Conservation (phyloP, 2,329 filamentous ascomycete genomes). For the Cordyceps cateniannulata region DNA sequence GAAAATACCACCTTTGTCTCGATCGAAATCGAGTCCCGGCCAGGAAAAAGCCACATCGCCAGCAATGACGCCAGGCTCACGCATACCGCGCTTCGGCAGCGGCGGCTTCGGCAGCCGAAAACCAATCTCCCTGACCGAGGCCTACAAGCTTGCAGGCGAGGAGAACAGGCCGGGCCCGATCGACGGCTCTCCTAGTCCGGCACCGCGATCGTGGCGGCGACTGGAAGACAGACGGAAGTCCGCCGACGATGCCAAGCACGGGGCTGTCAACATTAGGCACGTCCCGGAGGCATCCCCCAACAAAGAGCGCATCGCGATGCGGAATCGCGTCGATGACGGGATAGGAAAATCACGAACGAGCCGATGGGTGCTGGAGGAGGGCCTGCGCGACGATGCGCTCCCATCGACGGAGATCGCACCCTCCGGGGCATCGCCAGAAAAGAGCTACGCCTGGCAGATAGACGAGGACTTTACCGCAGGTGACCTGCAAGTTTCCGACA, state of each 20-base stretch:
- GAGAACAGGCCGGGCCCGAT: constrained; percentile 22
- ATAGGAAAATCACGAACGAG: constrained; percentile 14
- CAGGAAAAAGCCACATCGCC: constrained; percentile 7
- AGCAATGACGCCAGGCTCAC: constrained; percentile 21
- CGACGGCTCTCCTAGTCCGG: constrained; percentile 46
- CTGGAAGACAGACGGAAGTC: constrained; percentile 16
- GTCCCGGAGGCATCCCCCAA: not conserved
- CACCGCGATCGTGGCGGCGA: constrained; percentile 37
- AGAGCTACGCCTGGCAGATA: constrained; percentile 49
- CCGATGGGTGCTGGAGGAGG: constrained; percentile 15
- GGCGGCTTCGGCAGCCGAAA: constrained; percentile 15
- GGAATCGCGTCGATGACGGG: constrained; percentile 9
- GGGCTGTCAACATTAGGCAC: constrained; percentile 19
- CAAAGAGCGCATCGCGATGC: constrained; percentile 10
- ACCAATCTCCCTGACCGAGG: constrained; percentile 36
- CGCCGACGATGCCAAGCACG: constrained; percentile 24
- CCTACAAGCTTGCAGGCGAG: constrained; percentile 29
- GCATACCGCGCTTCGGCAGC: constrained; percentile 25
- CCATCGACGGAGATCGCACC: constrained; percentile 25
- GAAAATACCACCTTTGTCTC: not conserved
- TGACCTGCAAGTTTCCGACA: constrained; percentile 49
- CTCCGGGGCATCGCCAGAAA: constrained; percentile 36
- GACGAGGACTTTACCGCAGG: constrained; percentile 53
- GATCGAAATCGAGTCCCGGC: constrained; percentile 6
- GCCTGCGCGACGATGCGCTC: constrained; percentile 21